Conservation (phyloP, 2,329 filamentous ascomycete genomes). For the Pseudogymnoascus sp. region DNA sequence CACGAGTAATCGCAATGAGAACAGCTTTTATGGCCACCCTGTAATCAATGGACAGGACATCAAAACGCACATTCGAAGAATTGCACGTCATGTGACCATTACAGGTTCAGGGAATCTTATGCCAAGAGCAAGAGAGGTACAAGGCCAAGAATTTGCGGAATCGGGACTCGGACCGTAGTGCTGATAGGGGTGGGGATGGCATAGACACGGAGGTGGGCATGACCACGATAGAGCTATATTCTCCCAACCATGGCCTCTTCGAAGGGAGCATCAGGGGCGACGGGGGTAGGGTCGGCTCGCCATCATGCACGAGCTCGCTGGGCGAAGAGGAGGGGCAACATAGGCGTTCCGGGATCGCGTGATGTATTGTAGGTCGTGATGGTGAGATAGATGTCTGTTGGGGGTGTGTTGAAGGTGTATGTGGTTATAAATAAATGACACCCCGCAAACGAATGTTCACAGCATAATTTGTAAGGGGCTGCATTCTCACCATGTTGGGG, state of each 20-base stretch:
- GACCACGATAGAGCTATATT: background rate
- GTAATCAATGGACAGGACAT: background rate
- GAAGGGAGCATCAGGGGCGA: background rate
- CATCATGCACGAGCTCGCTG: background rate
- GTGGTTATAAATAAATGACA: too few species aligned
- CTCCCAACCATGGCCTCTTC: background rate
- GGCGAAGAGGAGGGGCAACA: background rate
- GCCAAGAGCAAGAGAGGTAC: too few species aligned
- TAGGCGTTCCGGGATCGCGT: too few species aligned
- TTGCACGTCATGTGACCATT: background rate
- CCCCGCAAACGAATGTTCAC: too few species aligned
- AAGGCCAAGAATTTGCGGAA: background rate
- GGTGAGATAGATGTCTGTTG: too few species aligned
- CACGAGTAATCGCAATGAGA: constrained; percentile 1
- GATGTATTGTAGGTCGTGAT: too few species aligned
- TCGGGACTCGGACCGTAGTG: background rate
- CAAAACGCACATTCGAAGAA: background rate
- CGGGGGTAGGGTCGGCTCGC: background rate
- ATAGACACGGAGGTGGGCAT: background rate
- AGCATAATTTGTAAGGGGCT: too few species aligned
- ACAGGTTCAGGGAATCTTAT: background rate
- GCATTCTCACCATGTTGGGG: too few species aligned
- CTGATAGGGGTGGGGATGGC: background rate
- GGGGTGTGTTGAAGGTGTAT: too few species aligned
- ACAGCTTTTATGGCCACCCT: background rate